These are phyloP conservation scores for Sarcocystis neurona DNA, from an alignment of 169 alveolate species.

Conservation along the genomic window DNA sequence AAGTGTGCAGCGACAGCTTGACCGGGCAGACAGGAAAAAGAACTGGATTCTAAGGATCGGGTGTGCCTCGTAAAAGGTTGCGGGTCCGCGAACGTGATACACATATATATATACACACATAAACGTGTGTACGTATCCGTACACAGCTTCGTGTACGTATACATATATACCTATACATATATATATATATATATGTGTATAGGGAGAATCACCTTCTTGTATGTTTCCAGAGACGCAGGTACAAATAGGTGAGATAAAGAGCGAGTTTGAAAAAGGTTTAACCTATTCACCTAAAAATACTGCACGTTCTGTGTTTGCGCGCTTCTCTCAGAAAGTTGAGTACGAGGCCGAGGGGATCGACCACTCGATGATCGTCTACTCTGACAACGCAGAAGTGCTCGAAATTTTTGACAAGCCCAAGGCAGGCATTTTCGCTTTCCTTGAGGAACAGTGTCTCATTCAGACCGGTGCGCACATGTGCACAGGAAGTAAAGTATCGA, in stretches of 20 bases:
- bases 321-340: slow-evolving; percentile 38
- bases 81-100: neutral
- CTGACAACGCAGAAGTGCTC: slow-evolving; percentile 49
- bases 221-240: too few species aligned
- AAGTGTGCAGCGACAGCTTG: too few species aligned
- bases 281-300: too few species aligned
- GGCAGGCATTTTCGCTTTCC: slow-evolving; percentile 69
- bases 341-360: slow-evolving; percentile 64
- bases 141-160: too few species aligned
- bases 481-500: neutral
- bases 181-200: neutral
- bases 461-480: slow-evolving; percentile 59
- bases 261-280: too few species aligned
- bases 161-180: neutral
- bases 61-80: too few species aligned
- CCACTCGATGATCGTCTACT: slow-evolving; percentile 62
- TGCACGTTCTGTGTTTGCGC: too few species aligned
- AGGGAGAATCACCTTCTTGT: too few species aligned
- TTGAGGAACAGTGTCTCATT: slow-evolving; percentile 72
- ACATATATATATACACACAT: neutral
- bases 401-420: slow-evolving; percentile 64
- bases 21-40: too few species aligned
- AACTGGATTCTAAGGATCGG: too few species aligned
- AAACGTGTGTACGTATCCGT: too few species aligned
- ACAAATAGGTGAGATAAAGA: too few species aligned